phyloP scores from a whole-genome alignment of 2,329 filamentous ascomycete species.

The Fusarium sp. region DNA sequence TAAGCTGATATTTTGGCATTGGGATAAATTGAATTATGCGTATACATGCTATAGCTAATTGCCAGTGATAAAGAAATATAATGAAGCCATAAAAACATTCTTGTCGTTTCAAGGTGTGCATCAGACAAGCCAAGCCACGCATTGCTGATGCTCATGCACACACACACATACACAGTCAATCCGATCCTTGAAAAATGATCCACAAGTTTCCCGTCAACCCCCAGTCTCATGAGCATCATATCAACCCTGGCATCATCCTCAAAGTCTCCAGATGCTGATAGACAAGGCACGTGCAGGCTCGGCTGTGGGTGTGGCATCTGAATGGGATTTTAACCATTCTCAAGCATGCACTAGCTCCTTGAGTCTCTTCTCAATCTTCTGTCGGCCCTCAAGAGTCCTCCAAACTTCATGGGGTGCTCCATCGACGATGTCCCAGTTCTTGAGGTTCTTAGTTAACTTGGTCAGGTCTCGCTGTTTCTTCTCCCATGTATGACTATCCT shows the following conservation, averaged over 20 bases:
- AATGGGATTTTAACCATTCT: not conserved
- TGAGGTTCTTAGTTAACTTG: constrained; percentile 78
- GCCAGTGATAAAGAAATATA: not conserved
- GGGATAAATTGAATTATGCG: not conserved
- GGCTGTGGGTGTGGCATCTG: not conserved
- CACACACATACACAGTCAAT: not conserved
- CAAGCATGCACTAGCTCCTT: constrained; percentile 67
- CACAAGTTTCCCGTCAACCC: constrained; percentile 24
- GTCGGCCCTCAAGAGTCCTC: constrained; percentile 76
- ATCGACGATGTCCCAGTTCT: constrained; percentile 87
- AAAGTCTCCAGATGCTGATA: constrained; percentile 1
- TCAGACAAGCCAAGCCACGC: constrained; percentile 15
- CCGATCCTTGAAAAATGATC: constrained; percentile 4
- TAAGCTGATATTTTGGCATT: not conserved
- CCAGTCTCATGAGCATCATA: constrained; percentile 25
- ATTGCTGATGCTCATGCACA: constrained; percentile 22
- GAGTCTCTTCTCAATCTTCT: constrained; percentile 81
- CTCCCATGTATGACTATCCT: constrained; percentile 77
- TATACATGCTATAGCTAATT: not conserved
- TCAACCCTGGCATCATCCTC: constrained; percentile 2
- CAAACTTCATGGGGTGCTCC: constrained; percentile 89
- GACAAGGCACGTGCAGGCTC: constrained; percentile 12
- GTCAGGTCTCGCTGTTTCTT: constrained; percentile 86
- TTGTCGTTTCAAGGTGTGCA: constrained; percentile 12
- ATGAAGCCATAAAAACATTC: not conserved